A percentile compares a stretch with the other conserved stretches of the same genome.
These are phyloP conservation scores for Phialophora expanda DNA, from an alignment of 2,329 filamentous ascomycete species.

Conservation along the genomic window DNA sequence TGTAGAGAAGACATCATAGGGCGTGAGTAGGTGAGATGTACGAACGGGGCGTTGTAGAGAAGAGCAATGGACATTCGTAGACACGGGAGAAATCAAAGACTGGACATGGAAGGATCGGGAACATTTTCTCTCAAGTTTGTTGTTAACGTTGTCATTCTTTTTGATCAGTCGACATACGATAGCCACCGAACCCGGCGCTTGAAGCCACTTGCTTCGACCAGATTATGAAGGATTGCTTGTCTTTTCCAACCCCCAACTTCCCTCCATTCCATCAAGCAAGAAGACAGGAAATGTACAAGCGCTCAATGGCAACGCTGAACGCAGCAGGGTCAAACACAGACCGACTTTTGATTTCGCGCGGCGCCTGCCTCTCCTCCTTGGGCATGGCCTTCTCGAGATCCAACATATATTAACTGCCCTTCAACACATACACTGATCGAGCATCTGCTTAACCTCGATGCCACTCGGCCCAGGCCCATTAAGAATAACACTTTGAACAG, in stretches of 20 bases:
- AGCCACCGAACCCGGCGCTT: background rate
- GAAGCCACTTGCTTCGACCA: background rate
- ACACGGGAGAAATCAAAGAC: background rate
- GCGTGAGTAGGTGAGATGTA: background rate
- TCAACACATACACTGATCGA: slow-evolving; percentile 12
- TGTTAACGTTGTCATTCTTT: background rate
- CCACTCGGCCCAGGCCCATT: slow-evolving; percentile 35
- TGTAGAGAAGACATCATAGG: background rate
- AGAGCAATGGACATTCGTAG: background rate
- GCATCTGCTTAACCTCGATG: slow-evolving; percentile 30
- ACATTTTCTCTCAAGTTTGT: background rate
- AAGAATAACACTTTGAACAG: slow-evolving; percentile 35
- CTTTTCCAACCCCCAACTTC: background rate
- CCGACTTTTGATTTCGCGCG: background rate
- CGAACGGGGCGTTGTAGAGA: background rate
- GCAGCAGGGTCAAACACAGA: background rate
- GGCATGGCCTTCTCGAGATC: background rate
- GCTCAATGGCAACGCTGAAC: slow-evolving; percentile 8
- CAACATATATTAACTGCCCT: background rate
- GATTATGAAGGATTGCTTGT: background rate
- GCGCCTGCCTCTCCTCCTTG: background rate
- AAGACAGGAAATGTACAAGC: background rate
- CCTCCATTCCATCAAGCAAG: background rate
- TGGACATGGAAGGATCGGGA: background rate
- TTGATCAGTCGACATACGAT: background rate